phyloP scores from a whole-genome alignment of 768 basidiomycete species.

The Mycena leptocephala region DNA sequence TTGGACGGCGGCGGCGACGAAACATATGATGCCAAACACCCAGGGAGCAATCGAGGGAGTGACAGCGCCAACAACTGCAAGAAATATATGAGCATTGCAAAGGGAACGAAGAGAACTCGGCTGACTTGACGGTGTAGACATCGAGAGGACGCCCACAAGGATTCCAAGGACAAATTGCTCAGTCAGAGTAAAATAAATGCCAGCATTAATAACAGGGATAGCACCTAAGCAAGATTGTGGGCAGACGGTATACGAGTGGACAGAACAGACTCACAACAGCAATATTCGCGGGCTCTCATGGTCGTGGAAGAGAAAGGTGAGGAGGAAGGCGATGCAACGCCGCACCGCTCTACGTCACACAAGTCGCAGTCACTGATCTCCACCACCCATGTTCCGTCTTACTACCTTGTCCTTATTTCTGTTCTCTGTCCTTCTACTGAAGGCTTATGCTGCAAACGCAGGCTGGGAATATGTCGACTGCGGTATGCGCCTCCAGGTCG shows the following conservation, averaged over 20 bases:
- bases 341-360: conserved; percentile 5
- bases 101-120: conserved; percentile 25
- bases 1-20: conserved; percentile 84
- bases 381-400: conserved; percentile 17
- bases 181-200: conserved; percentile 85
- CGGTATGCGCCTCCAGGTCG: conserved; percentile 65
- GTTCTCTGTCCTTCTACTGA: neutral
- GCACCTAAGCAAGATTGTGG: conserved; percentile 57
- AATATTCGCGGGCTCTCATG: conserved; percentile 90
- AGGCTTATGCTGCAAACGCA: conserved; percentile 44
- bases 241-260: neutral
- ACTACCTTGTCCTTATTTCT: neutral
- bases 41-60: conserved; percentile 84
- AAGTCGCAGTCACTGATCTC: neutral
- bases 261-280: conserved; percentile 70
- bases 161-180: conserved; percentile 84
- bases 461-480: conserved; percentile 83
- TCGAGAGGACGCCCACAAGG: conserved; percentile 78
- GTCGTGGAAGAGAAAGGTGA: conserved; percentile 39
- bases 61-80: conserved; percentile 88
- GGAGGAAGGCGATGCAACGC: conserved; percentile 2
- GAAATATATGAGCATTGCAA: conserved; percentile 1
- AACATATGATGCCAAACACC: conserved; percentile 85
- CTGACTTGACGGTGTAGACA: conserved; percentile 89
- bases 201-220: conserved; percentile 91